phyloP scores from a whole-genome alignment of 2,329 filamentous ascomycete species.

The Cercospora sesami region DNA sequence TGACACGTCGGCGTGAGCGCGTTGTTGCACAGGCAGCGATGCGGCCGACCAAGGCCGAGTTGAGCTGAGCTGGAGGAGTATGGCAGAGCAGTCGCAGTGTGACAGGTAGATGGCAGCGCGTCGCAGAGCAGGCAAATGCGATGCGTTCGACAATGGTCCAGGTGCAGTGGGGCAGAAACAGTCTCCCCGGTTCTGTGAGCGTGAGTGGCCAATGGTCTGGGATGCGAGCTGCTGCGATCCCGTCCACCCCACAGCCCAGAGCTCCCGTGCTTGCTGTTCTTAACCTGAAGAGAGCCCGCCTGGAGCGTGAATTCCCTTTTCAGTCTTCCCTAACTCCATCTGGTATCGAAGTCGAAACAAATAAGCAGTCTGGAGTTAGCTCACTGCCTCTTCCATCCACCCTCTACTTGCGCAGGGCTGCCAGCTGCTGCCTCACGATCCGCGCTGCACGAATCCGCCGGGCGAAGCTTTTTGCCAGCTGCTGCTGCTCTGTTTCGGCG shows the following conservation, averaged over 20 bases:
- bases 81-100: background rate
- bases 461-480: background rate
- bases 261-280: background rate
- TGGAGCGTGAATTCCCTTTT: conserved; percentile 4
- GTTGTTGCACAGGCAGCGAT: background rate
- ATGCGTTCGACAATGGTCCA: background rate
- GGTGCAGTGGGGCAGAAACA: background rate
- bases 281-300: conserved; percentile 3
- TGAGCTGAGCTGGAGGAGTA: background rate
- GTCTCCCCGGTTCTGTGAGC: conserved; percentile 2
- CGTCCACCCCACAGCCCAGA: background rate
- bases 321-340: conserved; percentile 6
- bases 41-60: background rate
- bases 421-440: background rate
- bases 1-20: background rate
- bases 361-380: conserved; percentile 5
- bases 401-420: background rate
- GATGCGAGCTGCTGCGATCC: background rate
- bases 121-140: background rate
- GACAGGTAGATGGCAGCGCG: background rate
- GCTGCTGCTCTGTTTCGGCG: background rate
- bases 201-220: background rate
- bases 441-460: background rate
- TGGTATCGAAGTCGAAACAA: conserved; percentile 4
- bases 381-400: background rate